Conservation (phyloP, 2,329 filamentous ascomycete genomes). For the Didymella pinodella region DNA sequence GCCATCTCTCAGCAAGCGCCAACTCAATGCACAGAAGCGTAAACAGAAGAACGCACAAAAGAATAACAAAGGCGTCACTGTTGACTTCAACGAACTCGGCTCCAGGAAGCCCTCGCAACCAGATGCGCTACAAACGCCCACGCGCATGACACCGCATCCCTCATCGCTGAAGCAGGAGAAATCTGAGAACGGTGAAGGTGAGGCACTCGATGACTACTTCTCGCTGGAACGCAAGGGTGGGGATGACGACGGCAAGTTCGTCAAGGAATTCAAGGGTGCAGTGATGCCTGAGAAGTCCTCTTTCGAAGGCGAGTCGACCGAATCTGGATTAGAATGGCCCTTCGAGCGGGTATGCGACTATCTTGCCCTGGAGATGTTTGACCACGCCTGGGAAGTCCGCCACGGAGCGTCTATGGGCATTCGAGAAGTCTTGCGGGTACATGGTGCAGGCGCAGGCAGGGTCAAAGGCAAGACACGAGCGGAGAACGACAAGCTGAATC, state of each 20-base stretch:
- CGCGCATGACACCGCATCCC: conserved; percentile 58
- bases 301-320: conserved; percentile 77
- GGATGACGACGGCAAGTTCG: conserved; percentile 90
- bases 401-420: conserved; percentile 96
- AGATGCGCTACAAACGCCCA: conserved; percentile 64
- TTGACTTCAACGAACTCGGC: conserved; percentile 76
- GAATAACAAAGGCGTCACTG: conserved; percentile 86
- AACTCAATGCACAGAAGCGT: conserved; percentile 92
- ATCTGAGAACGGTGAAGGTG: conserved; percentile 64
- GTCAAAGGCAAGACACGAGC: conserved; percentile 70
- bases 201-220: conserved; percentile 76
- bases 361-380: conserved; percentile 91
- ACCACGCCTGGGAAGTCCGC: conserved; percentile 91
- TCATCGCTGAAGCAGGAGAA: conserved; percentile 65
- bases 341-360: conserved; percentile 94
- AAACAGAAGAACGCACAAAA: conserved; percentile 92
- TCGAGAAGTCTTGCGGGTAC: conserved; percentile 88
- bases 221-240: conserved; percentile 80
- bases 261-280: conserved; percentile 93
- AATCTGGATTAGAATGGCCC: conserved; percentile 88
- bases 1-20: conserved; percentile 81
- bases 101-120: conserved; percentile 67
- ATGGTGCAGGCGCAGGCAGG: conserved; percentile 87
- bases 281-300: conserved; percentile 83
- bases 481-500: conserved; percentile 82